Evolutionary conservation across 2,329 filamentous ascomycete genomes (phyloP).

Genomic region (Emergomyces africanus): DNA sequence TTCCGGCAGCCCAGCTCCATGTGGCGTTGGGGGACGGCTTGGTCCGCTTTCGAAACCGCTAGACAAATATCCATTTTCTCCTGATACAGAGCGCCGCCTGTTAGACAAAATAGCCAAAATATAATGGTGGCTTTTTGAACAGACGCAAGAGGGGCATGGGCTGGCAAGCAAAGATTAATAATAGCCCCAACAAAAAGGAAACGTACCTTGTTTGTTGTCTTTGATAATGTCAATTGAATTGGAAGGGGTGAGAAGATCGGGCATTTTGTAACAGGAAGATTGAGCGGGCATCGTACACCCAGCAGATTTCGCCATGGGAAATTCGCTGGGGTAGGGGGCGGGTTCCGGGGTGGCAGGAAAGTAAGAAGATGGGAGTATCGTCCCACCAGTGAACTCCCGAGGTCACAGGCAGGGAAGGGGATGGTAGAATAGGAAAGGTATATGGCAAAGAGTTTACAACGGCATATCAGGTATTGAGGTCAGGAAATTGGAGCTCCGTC

Average conservation of each 20-base stretch:
- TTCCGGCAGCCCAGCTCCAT: conserved; percentile 34
- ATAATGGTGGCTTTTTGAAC: neutral
- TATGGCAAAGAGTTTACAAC: neutral
- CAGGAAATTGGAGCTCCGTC: neutral
- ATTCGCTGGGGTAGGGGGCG: neutral
- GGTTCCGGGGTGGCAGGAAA: neutral
- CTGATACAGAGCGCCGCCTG: neutral
- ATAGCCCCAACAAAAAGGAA: neutral
- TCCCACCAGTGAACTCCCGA: neutral
- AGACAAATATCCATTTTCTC: conserved; percentile 5
- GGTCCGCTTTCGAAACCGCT: conserved; percentile 10
- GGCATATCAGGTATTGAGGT: neutral
- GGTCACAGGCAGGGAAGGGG: neutral
- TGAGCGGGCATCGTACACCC: neutral
- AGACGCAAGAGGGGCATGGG: neutral
- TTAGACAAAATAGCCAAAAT: neutral
- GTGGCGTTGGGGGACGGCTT: conserved; percentile 20
- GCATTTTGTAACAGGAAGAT: neutral
- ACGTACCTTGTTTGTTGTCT: neutral
- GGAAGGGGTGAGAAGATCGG: neutral
- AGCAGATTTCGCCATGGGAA: neutral
- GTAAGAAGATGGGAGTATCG: neutral
- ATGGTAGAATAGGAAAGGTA: neutral
- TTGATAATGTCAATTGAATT: neutral
- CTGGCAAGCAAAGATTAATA: neutral